Base-by-base conservation (phyloP, 371 early-diverging fungal species). In the Paraphysoderma sedebokerense region DNA sequence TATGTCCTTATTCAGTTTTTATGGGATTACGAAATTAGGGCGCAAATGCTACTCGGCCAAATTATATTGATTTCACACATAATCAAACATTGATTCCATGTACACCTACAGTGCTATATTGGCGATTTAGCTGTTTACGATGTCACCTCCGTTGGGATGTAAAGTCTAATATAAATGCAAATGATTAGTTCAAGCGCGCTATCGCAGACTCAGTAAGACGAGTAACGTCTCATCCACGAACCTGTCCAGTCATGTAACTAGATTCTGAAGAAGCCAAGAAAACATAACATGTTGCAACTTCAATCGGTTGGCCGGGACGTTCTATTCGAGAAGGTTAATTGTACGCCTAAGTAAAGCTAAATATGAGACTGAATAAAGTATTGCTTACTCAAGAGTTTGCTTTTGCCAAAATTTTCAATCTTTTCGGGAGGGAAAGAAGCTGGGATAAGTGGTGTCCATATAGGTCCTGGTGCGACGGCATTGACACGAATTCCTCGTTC, bases 401-500 rank as follows among this genome's bases (percentile, higher is more conserved):
- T 23, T 15, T 13, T 19, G 5, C 24, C 42, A 41, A 19, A 41
- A 8, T 7, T 11, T 35, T 48, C 17, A 15, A 41, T 12, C 51
- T 17, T 45, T 19, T 20, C 53, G 24, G n/a, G 28, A n/a, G 20
- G n/a, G 20, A 15, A 15, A 20, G 12, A 20, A 17, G 30, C 30
- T 15, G 28, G 28, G 6, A 12, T 55, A 33, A 42, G 51, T 26
- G 51, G 44, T 13, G 50, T 47, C 44, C 47, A 50, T 2, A 50
- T 29, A 5, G 51, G 51, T 23, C 53, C 54, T 2, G 64, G 62
- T 12, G 64, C 52, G 12, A 64, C 51, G 26, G 76, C 68, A 56
- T 78, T 76, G 31, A 76, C 76, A 34, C 76, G 66, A 33, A 78
- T 78, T 33, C 70, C 68, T 31, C 68, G 55, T 38, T 56, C 60